These are phyloP conservation scores for Penicillium mononematosum DNA, from an alignment of 495 filamentous ascomycete species.

Conservation along the genomic window DNA sequence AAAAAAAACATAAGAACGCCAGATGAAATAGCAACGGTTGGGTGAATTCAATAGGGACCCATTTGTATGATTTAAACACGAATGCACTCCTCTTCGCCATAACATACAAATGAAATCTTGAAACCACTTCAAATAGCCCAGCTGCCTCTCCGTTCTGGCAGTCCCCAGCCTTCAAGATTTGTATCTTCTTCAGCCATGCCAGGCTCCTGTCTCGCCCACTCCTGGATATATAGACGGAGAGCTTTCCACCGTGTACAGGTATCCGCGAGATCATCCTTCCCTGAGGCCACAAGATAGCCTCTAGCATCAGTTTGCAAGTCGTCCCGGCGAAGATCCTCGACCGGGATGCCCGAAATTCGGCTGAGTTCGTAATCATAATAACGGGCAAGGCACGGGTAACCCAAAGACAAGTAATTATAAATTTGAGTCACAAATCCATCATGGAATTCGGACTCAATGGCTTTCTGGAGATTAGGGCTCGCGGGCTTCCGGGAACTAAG, in stretches of 20 bases:
- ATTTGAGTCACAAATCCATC: conserved; percentile 91
- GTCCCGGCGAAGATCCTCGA: conserved; percentile 67
- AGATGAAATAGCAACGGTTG: background rate
- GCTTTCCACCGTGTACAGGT: conserved; percentile 75
- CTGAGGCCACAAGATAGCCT: conserved; percentile 62
- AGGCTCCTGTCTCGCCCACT: conserved; percentile 82
- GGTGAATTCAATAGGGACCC: background rate
- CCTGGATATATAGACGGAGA: conserved; percentile 72
- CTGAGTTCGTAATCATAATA: conserved; percentile 79
- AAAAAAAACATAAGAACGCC: background rate
- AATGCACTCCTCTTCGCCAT: conserved; percentile 7
- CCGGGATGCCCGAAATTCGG: conserved; percentile 66
- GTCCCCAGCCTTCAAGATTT: conserved; percentile 64
- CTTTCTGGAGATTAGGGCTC: conserved; percentile 48
- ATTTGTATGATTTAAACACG: background rate
- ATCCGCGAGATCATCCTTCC: conserved; percentile 36
- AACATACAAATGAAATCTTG: background rate
- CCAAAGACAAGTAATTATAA: conserved; percentile 91
- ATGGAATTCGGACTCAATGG: conserved; percentile 65
- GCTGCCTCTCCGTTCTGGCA: conserved; percentile 71
- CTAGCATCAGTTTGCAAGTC: conserved; percentile 62
- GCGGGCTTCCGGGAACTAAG: background rate
- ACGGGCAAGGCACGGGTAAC: conserved; percentile 80
- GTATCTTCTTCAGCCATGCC: conserved; percentile 53
- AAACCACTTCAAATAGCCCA: conserved; percentile 64